Base-by-base conservation (phyloP, 163 green algal species). In the Trebouxia gelatinosa region DNA sequence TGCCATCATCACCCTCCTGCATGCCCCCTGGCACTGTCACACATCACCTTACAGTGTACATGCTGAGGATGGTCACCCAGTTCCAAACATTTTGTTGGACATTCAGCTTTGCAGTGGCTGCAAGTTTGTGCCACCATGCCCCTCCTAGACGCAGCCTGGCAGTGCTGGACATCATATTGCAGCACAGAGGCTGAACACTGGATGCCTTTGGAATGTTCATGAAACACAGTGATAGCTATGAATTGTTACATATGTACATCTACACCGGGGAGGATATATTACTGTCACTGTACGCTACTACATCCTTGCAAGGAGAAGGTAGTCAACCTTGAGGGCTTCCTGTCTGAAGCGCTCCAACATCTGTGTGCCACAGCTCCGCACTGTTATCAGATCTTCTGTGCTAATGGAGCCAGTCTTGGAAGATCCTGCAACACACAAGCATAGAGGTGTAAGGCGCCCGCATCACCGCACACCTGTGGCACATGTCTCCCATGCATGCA, bases 321-420 rank as follows among this genome's bases (percentile, higher is more conserved):
- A 37, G 32, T 57, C 0, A 17, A 74, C 81, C 81, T 83, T 72
- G 2, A 85, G 65, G 4, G 83, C 83, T 16, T 79, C 48, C 59
- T 75, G 50, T 26, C 83, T 40, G n/a, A 87, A 81, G 21, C 66
- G 84, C 31, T 87, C 83, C 21, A 87, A 70, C 51, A 87, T 39
- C 35, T 46, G 82, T n/a, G 58, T 75, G 19, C 80, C 83, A 68
- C 83, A 87, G 58, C 62, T 58, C 2, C 83, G 78, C 29, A 87
- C 83, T 0, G 74, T 71, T 34, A 87, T 50, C 2, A 87, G 21
- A 54, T 87, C 83, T 17, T 37, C 29, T 2, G 81, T 65, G 26
- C 59, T 19, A 28, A 87, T 77, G 23, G 38, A n/a, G 9, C 9
- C 54, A 26, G 54, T 57, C 28, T 79, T 72, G 32, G 38, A 34